Base-by-base conservation (phyloP, 2,329 filamentous ascomycete genomes). In the Corynespora cassiicola region DNA sequence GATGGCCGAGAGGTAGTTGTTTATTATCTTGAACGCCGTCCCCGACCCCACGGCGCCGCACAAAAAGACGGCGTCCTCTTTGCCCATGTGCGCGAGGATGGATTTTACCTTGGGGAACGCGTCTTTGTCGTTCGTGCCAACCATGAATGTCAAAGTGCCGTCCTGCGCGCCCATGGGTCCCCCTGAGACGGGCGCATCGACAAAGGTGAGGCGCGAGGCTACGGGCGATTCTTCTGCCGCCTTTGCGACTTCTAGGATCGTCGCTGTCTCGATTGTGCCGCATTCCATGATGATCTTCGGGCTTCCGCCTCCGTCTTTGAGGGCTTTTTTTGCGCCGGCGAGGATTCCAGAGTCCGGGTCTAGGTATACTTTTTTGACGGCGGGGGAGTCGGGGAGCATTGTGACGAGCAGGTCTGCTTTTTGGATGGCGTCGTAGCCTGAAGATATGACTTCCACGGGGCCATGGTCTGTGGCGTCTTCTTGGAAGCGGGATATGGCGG, bases 131-230 rank as follows among this genome's bases (percentile, higher is more conserved):
- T 73, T 66, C 3, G 84, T 78, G 19, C 92, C 92, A 28, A 96
- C 81, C 92, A 97, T 96, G 68, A 97, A 97, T 0, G 90, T 95
- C 43, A 97, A 72, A 0, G 88, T 90, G 14, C 86, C 92, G 5
- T 90, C 89, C 3, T 83, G 77, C 8, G 92, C 92, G 23, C 91
- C 92, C 9, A 96, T 90, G 0, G 96, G 90, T 20, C 92, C 92
- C 29, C 92, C 92, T 0, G 91, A 96, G 81, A 97, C 95, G 27
- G 92, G 92, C 3, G 92, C 91, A 63, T 97, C 94, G 38, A 96
- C 84, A 56, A 96, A 96, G 74, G 45, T 87, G 84, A 65, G 84
- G 76, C 2, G 79, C 73, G 1, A 80, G 79, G 11, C 78, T 3
- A 61, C 54, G 2, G 50, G 39, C 4, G 48, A 46, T 21, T 61